These are phyloP conservation scores for Wolfiporia cocos DNA, from an alignment of 1,284 basidiomycete species.

Conservation along the genomic window DNA sequence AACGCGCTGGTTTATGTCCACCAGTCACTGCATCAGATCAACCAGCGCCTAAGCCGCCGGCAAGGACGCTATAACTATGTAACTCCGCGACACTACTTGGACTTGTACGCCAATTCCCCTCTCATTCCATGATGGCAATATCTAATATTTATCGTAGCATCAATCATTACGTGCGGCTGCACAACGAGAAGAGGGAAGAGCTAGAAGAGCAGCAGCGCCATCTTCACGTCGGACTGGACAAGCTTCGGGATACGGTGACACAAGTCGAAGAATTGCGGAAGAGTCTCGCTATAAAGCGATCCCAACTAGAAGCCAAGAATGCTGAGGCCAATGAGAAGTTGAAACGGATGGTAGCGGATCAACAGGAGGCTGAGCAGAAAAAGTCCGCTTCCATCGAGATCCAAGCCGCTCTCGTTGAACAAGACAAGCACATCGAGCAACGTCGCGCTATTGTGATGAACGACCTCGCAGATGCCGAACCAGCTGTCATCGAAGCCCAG, in stretches of 20 bases:
- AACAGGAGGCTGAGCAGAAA: conserved; percentile 98
- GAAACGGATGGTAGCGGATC: conserved; percentile 96
- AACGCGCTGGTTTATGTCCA: conserved; percentile 95
- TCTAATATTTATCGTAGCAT: conserved; percentile 50
- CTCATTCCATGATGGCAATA: conserved; percentile 5
- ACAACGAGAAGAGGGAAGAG: conserved; percentile 97
- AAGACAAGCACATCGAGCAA: conserved; percentile 87
- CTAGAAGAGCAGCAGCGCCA: conserved; percentile 99
- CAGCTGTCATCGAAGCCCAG: conserved; percentile 93
- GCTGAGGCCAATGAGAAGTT: conserved; percentile 96
- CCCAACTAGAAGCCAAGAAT: conserved; percentile 91
- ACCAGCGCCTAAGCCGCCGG: conserved; percentile 82
- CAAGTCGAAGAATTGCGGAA: conserved; percentile 96
- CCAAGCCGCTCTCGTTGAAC: conserved; percentile 87
- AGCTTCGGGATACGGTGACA: conserved; percentile 90
- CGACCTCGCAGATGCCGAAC: conserved; percentile 96
- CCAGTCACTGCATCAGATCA: conserved; percentile 85
- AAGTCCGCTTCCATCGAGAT: conserved; percentile 96
- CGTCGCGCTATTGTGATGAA: conserved; percentile 87
- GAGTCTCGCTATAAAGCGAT: conserved; percentile 91
- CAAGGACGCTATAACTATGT: conserved; percentile 95
- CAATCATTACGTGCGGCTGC: conserved; percentile 95
- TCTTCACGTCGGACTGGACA: conserved; percentile 96
- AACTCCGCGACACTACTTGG: conserved; percentile 97
- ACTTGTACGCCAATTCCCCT: conserved; percentile 77